Base-by-base conservation (phyloP, 352 stramenopile species). In the Thalassiosira mediterranea region DNA sequence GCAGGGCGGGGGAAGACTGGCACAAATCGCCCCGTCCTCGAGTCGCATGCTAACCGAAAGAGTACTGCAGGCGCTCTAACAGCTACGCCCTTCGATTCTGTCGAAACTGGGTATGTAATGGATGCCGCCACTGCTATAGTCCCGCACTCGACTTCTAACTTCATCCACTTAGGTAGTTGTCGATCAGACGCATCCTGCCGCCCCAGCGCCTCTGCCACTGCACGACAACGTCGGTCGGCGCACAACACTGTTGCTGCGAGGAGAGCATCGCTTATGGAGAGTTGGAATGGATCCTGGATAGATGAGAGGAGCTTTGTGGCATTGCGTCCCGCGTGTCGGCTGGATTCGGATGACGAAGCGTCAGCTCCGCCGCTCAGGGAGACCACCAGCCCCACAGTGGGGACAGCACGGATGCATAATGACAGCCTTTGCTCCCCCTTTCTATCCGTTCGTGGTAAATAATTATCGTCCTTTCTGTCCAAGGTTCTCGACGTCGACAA, bases 41-140 rank as follows among this genome's bases (percentile, higher is more conserved):
- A 82, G 74, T 93, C 87, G 40, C 84, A 91, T n/a, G 61, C 63
- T 21, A 93, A 56, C 48, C 87, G 83, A 60, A 93, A 93, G 7
- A 93, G 42, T 57, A 89, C 56, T 10, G 83, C 69, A 26, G 65
- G 51, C 26, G 63, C 46, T 51, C 51, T 42, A 25, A 42, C 19
- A 21, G n/a, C 31, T 65, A 46, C 23, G 25, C 34, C 46, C 28
- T 32, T 28, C 26, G 23, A 11, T 37, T 62, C 21, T 10, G 17
- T n/a, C 25, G 62, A 38, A 44, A 42, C 25, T 19, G 56, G 37
- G 47, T 84, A 90, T 31, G 71, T 60, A 53, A 91, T 76, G 21
- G 44, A 37, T 17, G 77, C 87, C 21, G 71, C 69, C 29, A 90
- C 77, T 23, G 72, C 74, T 57, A 93, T 90, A 17, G 76, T 83